phyloP scores from a whole-genome alignment of 805 yeast species.

The Zygoascus bituminiphila region DNA sequence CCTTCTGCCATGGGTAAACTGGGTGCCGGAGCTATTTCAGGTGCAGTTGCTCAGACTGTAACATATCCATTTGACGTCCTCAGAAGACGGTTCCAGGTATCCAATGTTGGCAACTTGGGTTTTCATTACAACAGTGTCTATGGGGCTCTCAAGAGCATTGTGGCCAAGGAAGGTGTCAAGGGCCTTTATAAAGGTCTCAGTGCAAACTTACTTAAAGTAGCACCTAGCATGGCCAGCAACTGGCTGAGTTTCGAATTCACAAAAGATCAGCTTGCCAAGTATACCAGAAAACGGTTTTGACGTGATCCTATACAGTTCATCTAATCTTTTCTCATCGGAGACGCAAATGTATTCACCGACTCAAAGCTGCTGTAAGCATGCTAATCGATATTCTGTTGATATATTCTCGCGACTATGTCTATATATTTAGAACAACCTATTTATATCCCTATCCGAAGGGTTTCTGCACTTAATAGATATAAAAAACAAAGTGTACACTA shows the following conservation, averaged over 20 bases:
- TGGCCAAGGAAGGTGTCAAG: slow-evolving; percentile 67
- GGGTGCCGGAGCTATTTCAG: slow-evolving; percentile 74
- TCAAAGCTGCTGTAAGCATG: too few species aligned
- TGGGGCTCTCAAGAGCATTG: slow-evolving; percentile 67
- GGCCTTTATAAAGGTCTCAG: slow-evolving; percentile 56
- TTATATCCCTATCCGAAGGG: too few species aligned
- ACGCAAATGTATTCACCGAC: too few species aligned
- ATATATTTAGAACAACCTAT: too few species aligned
- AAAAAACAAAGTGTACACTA: too few species aligned
- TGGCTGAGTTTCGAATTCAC: slow-evolving; percentile 83
- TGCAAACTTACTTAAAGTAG: slow-evolving; percentile 80
- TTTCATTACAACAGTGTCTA: slow-evolving; percentile 69
- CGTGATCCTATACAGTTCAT: too few species aligned
- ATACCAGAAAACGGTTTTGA: neutral
- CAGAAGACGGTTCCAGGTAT: slow-evolving; percentile 85
- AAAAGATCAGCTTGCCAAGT: slow-evolving; percentile 30
- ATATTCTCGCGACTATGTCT: too few species aligned
- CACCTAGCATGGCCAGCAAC: slow-evolving; percentile 93
- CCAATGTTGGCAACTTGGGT: slow-evolving; percentile 71
- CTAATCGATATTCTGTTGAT: too few species aligned
- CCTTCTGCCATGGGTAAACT: slow-evolving; percentile 49
- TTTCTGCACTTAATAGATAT: too few species aligned
- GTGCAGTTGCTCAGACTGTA: slow-evolving; percentile 82
- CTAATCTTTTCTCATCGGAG: too few species aligned
- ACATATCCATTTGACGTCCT: slow-evolving; percentile 89